Evolutionary conservation across 2,329 filamentous ascomycete species (phyloP).

Genomic region (Clarireedia sp.): DNA sequence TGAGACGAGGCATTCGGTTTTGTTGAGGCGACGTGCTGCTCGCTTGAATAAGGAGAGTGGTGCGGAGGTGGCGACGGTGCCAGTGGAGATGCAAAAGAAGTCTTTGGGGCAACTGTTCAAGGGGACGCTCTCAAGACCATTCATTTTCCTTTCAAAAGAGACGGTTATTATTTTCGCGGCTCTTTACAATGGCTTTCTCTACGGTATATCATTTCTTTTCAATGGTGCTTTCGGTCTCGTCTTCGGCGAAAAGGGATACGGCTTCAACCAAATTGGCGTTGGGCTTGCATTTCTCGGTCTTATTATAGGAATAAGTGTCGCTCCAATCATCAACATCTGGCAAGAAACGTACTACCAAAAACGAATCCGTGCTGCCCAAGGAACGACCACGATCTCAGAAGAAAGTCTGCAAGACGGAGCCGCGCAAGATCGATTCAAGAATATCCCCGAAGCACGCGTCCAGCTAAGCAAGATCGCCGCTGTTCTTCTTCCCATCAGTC

Average conservation of each 20-base stretch:
- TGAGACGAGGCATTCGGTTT: slow-evolving; percentile 12
- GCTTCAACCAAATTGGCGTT: slow-evolving; percentile 33
- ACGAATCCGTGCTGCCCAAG: slow-evolving; percentile 31
- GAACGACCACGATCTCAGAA: background rate
- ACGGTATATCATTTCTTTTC: slow-evolving; percentile 42
- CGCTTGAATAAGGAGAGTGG: background rate
- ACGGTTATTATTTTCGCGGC: slow-evolving; percentile 53
- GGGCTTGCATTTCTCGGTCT: slow-evolving; percentile 35
- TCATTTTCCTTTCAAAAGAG: slow-evolving; percentile 50
- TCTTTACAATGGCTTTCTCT: slow-evolving; percentile 52
- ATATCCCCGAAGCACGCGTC: slow-evolving; percentile 36
- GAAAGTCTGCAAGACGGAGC: background rate
- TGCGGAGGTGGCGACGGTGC: background rate
- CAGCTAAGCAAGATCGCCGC: slow-evolving; percentile 34
- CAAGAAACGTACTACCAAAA: slow-evolving; percentile 30
- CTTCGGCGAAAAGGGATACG: slow-evolving; percentile 36
- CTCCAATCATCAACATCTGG: slow-evolving; percentile 35
- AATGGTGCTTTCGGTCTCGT: slow-evolving; percentile 38
- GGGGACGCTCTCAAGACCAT: slow-evolving; percentile 26
- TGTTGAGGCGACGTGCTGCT: background rate
- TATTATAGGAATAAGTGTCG: slow-evolving; percentile 34
- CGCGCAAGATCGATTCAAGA: slow-evolving; percentile 22
- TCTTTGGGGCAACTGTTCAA: slow-evolving; percentile 5
- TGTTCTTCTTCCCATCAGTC: slow-evolving; percentile 29
- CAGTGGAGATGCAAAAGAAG: slow-evolving; percentile 3